Base-by-base conservation (phyloP, 1,284 basidiomycete species). In the Bondarzewia mesenterica region DNA sequence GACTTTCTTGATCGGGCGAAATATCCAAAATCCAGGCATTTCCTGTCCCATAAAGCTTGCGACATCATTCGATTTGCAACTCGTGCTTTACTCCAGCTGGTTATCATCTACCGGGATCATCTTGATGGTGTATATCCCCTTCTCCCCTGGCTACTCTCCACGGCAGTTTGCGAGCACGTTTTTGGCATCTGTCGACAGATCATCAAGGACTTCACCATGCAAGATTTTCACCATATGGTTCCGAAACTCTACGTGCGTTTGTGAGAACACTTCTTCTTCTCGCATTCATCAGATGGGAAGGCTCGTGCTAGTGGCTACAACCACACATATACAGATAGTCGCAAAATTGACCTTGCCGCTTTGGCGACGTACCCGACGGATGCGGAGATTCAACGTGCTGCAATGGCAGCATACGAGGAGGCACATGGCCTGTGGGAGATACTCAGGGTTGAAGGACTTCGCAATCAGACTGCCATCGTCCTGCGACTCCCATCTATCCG, bases 81-180 rank as follows among this genome's bases (percentile, higher is more conserved):
- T 7, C 7, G 16, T 16, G 14, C 37, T 8, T n/a, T 44, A 3
- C 15, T 44, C 10, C 20, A 29, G 14, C 54, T 71, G 0, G 40
- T 71, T 7, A 29, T 61, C 41, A 57, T 69, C 27, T 59, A 71
- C 54, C 62, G 66, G 5, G 65, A 72, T 47, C 53, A 29, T 29
- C 7, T 64, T 42, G n/a, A 60, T 8, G 21, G 39, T 1, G 20
- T 20, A 6, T 48, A 49, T 7, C 64, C 64, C 2, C 50, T 65
- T 0, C 49, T 64, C 1, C 62, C 59, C 0, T 67, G 69, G 70
- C 52, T 70, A 0, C 62, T 65, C 40, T 63, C 63, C 0, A 71
- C 53, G 0, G 64, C 70, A 47, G 42, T 57, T 0, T 63, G 60
- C 47, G 67, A 72, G 44, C 70, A 73, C 50, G 42, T 59, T 7